A percentile compares a stretch with the other conserved stretches of the same genome.
These are phyloP conservation scores for Salvia rosmarinus DNA, from an alignment of 257 asterid genomes.

Conservation along the genomic window DNA sequence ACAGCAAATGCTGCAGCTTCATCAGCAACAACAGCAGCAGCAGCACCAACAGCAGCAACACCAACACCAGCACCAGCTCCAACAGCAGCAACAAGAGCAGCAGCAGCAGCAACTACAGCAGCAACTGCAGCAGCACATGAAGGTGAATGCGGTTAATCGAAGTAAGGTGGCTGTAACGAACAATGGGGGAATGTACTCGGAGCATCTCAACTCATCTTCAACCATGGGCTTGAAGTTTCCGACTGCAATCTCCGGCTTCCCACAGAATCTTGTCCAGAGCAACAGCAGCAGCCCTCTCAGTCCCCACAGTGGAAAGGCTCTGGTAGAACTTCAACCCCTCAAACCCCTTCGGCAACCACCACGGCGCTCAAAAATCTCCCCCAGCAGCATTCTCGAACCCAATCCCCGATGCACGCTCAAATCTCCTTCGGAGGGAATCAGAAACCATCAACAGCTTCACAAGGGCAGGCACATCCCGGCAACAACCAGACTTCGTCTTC, in stretches of 20 bases:
- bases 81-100: constrained; percentile 47
- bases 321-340: constrained; percentile 50
- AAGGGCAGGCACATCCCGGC: constrained; percentile 52
- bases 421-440: constrained; percentile 89
- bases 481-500: constrained; percentile 64
- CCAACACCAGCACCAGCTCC: constrained; percentile 52
- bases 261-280: constrained; percentile 73
- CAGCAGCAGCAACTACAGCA: constrained; percentile 56
- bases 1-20: constrained; percentile 51
- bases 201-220: constrained; percentile 63
- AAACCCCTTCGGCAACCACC: constrained; percentile 54
- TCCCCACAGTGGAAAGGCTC: constrained; percentile 86
- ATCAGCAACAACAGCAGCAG: constrained; percentile 49
- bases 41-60: constrained; percentile 50
- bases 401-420: constrained; percentile 66
- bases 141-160: constrained; percentile 48
- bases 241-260: constrained; percentile 53
- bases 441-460: constrained; percentile 51
- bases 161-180: constrained; percentile 48
- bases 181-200: constrained; percentile 61
- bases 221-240: constrained; percentile 56
- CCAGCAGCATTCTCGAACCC: constrained; percentile 70
- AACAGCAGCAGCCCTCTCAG: constrained; percentile 62
- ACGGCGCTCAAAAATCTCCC: constrained; percentile 57
- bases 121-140: constrained; percentile 45